These are phyloP conservation scores for Moniliella sp. DNA, from an alignment of 1,284 basidiomycete genomes.

Conservation along the genomic window DNA sequence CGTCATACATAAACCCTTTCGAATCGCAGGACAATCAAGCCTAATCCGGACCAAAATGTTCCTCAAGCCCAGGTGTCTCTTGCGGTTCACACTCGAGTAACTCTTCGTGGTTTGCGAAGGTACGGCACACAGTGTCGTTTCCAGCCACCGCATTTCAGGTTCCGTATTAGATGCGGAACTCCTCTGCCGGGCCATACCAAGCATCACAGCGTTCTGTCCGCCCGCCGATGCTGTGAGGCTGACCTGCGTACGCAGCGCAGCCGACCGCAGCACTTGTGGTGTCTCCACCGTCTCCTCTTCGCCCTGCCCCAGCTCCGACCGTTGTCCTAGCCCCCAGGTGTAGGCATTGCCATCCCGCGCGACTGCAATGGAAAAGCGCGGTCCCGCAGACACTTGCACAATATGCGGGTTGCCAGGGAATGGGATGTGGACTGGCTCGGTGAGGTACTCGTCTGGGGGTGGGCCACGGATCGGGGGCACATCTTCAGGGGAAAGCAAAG, in stretches of 20 bases:
- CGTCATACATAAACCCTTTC: no score
- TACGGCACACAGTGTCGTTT: no score
- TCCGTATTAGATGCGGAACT: no score
- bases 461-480: slow-evolving; percentile 5
- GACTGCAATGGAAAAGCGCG: slow-evolving; percentile 61
- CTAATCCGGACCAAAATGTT: no score
- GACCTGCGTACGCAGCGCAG: slow-evolving; percentile 29
- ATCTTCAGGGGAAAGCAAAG: slow-evolving; percentile 3
- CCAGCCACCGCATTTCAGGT: no score
- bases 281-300: slow-evolving; percentile 39
- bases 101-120: no score
- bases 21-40: no score
- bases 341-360: slow-evolving; percentile 56
- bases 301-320: slow-evolving; percentile 38
- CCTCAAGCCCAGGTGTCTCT: no score
- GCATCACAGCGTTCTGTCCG: slow-evolving; percentile 38
- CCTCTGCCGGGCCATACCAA: slow-evolving; percentile 24
- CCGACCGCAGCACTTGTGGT: slow-evolving; percentile 46
- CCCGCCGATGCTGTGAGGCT: slow-evolving; percentile 37
- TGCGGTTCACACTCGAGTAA: no score
- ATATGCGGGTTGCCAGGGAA: slow-evolving; percentile 45
- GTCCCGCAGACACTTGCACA: slow-evolving; percentile 52
- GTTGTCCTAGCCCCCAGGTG: slow-evolving; percentile 59
- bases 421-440: slow-evolving; percentile 18
- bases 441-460: slow-evolving; percentile 12